phyloP scores from a whole-genome alignment of 2,329 filamentous ascomycete species.

The Gliomastix tumulicola region DNA sequence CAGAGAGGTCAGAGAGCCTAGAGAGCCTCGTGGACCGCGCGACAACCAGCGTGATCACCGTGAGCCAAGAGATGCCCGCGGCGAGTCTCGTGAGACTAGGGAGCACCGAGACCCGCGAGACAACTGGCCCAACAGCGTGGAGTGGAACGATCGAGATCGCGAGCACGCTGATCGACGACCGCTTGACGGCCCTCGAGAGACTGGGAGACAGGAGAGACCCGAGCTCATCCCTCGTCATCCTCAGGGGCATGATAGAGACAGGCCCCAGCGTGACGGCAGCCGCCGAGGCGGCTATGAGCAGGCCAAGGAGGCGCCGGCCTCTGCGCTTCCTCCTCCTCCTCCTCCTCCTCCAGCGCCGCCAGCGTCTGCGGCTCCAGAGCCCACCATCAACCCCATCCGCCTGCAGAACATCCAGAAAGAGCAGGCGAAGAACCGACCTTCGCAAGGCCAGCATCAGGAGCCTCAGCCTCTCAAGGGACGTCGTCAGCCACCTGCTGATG shows the following conservation, averaged over 20 bases:
- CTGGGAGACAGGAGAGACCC: too few relatives aligned
- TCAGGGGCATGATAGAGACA: conserved; percentile 33
- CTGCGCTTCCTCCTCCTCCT: too few relatives aligned
- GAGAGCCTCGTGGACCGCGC: conserved; percentile 13
- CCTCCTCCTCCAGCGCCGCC: too few relatives aligned
- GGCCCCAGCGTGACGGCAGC: conserved; percentile 21
- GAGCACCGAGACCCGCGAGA: conserved; percentile 29
- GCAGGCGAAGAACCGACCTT: too few relatives aligned
- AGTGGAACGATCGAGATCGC: conserved; percentile 23
- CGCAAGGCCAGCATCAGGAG: too few relatives aligned
- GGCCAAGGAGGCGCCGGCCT: conserved; percentile 18
- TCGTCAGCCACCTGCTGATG: conserved; percentile 14
- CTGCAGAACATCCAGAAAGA: too few relatives aligned
- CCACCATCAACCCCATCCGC: conserved; percentile 50
- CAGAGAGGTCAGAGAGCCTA: conserved; percentile 14
- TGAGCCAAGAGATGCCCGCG: conserved; percentile 25
- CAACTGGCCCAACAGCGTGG: conserved; percentile 26
- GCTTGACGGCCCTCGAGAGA: not conserved
- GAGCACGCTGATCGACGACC: conserved; percentile 3
- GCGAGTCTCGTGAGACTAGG: too few relatives aligned
- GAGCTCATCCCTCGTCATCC: conserved; percentile 8
- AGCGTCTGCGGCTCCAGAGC: conserved; percentile 25
- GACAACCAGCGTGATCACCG: conserved; percentile 18
- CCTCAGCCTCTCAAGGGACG: conserved; percentile 16
- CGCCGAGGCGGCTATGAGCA: conserved; percentile 17